Percentiles rank a stretch among this genome's conserved stretches.
Conservation (phyloP, 495 filamentous ascomycete genomes). For the Podospora pseudoanserina region DNA sequence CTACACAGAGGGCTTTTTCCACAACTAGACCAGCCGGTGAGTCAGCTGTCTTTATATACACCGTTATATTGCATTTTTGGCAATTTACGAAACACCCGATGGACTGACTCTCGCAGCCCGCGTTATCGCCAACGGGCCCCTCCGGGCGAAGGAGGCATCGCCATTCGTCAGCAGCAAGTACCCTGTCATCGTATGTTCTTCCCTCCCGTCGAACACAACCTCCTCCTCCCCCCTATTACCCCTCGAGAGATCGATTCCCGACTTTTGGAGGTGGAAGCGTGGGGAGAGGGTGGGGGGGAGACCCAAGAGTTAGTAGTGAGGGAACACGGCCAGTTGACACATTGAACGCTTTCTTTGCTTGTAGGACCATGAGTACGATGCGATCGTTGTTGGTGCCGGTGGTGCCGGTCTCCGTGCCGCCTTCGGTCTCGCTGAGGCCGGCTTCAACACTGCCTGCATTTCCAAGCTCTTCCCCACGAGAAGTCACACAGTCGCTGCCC, state of each 20-base stretch:
- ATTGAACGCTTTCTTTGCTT: neutral
- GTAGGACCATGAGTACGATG: constrained; percentile 63
- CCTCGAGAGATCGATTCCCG: neutral
- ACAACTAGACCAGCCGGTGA: constrained; percentile 77
- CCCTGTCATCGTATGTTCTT: constrained; percentile 76
- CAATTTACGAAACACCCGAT: neutral
- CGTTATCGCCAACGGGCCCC: constrained; percentile 76
- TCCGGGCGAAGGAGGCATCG: constrained; percentile 88
- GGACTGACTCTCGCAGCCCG: constrained; percentile 39
- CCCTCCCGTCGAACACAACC: constrained; percentile 4
- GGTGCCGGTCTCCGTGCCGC: constrained; percentile 92
- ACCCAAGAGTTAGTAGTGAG: neutral
- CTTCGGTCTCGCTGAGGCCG: constrained; percentile 94
- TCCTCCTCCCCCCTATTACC: neutral
- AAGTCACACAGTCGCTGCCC: constrained; percentile 92
- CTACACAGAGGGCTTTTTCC: constrained; percentile 70
- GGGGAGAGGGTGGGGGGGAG: neutral
- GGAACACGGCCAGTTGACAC: constrained; percentile 27
- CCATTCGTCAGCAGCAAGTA: constrained; percentile 81
- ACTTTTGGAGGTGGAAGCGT: neutral
- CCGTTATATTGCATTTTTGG: neutral
- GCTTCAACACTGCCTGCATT: constrained; percentile 97
- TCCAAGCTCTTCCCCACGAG: constrained; percentile 96
- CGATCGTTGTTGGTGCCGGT: constrained; percentile 90
- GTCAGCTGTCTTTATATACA: constrained; percentile 20